A percentile compares a stretch with the other conserved stretches of the same genome.
These are phyloP conservation scores for Camillea tinctor DNA, from an alignment of 2,329 filamentous ascomycete genomes.

Conservation along the genomic window DNA sequence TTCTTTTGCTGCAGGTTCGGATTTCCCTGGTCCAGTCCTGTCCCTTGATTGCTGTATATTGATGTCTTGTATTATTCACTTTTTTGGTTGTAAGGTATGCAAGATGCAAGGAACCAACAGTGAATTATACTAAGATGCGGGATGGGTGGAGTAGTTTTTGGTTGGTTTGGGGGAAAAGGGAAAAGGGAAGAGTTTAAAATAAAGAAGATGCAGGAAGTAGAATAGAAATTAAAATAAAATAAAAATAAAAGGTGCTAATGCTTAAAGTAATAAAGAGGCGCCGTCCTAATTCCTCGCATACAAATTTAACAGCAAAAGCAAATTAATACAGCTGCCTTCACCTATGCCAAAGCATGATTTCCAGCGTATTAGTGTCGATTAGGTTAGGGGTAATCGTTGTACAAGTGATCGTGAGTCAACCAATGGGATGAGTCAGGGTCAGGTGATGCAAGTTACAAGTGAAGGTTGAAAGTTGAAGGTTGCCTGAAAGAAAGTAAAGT, in stretches of 20 bases:
- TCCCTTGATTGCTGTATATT: no score
- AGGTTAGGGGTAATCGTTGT: slow-evolving; percentile 9
- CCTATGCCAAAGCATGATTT: slow-evolving; percentile 21
- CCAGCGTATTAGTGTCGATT: slow-evolving; percentile 5
- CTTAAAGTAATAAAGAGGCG: slow-evolving; percentile 33
- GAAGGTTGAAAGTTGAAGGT: background rate
- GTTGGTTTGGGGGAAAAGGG: slow-evolving; percentile 2
- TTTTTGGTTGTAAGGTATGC: no score
- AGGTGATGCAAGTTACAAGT: background rate
- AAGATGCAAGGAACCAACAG: background rate
- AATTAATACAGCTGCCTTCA: slow-evolving; percentile 6
- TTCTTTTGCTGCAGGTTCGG: background rate
- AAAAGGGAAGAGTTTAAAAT: slow-evolving; percentile 6
- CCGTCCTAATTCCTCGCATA: slow-evolving; percentile 40
- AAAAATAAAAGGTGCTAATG: slow-evolving; percentile 3
- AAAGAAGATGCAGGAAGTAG: slow-evolving; percentile 5
- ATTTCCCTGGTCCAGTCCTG: no score
- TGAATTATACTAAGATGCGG: background rate
- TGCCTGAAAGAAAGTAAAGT: background rate
- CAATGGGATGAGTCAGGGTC: slow-evolving; percentile 15
- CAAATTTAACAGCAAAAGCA: slow-evolving; percentile 32
- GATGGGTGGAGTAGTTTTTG: slow-evolving; percentile 11
- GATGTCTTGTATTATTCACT: background rate
- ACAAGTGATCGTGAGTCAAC: slow-evolving; percentile 11
- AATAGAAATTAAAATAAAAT: slow-evolving; percentile 9